Base-by-base conservation (phyloP, 345 rosid genomes). In the Kernera saxatilis region DNA sequence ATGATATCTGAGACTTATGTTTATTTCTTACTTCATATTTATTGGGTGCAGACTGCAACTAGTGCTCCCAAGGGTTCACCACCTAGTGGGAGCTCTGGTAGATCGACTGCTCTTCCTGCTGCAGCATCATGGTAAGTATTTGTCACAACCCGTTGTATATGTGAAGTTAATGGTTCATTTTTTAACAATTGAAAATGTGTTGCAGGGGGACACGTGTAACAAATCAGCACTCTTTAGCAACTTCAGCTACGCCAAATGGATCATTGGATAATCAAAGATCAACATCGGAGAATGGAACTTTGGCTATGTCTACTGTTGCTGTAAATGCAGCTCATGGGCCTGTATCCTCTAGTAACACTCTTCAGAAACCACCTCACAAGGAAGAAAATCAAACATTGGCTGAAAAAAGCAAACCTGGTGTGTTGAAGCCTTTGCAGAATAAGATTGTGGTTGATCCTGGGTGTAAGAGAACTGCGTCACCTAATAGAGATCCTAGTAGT, bases 101-200 rank as follows among this genome's bases (percentile, higher is more conserved):
- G 84, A 83, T 75, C 90, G 5, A 57, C 75, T 25, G 81, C 82
- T 43, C 96, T 93, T 64, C 98, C 98, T 75, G 89, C 92, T 44
- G 96, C 92, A 59, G 92, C 97, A 4, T 83, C 98, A 68, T 93
- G 97, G 98, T 90, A 85, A 60, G 52, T 39, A 37, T 56, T 58
- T 39, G 26, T 19, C 19, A 15, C 36, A 21, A 36, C 36, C 53
- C 29, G 33, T 29, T 60, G 7, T 67, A 8, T 46, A 25, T 60
- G 44, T 56, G 52, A 58, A 35, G 19, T 37, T 15, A 8, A 43
- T 11, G 19, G 67, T 41, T 53, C 65, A 45, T 56, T 50, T 39
- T 22, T 1, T 7, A 33, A 25, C 36, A 54, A 30, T 9, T 5
- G 21, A 8, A 44, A 44, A 17, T 67, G 9, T 36, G 14, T 67